These are phyloP conservation scores for Stemphylium vesicarium DNA, from an alignment of 2,329 filamentous ascomycete species.

Conservation along the genomic window DNA sequence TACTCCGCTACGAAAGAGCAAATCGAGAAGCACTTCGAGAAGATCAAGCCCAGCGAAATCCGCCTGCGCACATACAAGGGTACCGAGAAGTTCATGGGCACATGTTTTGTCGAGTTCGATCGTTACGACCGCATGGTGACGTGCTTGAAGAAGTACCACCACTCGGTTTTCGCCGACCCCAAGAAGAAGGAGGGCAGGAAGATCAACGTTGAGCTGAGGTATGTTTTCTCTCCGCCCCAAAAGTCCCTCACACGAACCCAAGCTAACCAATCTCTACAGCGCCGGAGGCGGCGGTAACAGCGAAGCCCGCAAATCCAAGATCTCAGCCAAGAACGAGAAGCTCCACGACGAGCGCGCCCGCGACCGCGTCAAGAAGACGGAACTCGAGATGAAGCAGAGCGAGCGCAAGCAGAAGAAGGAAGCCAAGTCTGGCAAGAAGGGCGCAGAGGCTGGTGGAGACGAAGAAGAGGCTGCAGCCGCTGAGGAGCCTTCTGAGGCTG, in stretches of 20 bases:
- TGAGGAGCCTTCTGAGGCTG: slow-evolving; percentile 22
- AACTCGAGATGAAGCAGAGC: slow-evolving; percentile 49
- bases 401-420: slow-evolving; percentile 51
- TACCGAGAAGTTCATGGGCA: slow-evolving; percentile 48
- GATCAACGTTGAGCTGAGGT: slow-evolving; percentile 94
- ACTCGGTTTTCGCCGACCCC: slow-evolving; percentile 72
- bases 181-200: slow-evolving; percentile 66
- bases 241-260: not conserved
- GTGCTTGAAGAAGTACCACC: slow-evolving; percentile 88
- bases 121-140: slow-evolving; percentile 90
- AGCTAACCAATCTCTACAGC: slow-evolving; percentile 50
- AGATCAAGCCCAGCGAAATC: slow-evolving; percentile 72
- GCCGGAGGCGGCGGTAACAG: slow-evolving; percentile 87
- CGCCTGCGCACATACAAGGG: slow-evolving; percentile 58
- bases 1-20: slow-evolving; percentile 76
- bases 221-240: slow-evolving; percentile 7
- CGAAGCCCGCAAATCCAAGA: slow-evolving; percentile 73
- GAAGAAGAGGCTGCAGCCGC: slow-evolving; percentile 15
- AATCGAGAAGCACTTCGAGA: slow-evolving; percentile 77
- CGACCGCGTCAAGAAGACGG: slow-evolving; percentile 55
- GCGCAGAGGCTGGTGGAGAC: slow-evolving; percentile 16
- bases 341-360: slow-evolving; percentile 72
- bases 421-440: slow-evolving; percentile 28
- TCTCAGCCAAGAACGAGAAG: slow-evolving; percentile 84
- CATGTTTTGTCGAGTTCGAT: slow-evolving; percentile 78